Evolutionary conservation across 78 protist genomes (phyloP), one percentile per base, ranked within the genome.

Genomic region (Dictyostelium capitatum): DNA sequence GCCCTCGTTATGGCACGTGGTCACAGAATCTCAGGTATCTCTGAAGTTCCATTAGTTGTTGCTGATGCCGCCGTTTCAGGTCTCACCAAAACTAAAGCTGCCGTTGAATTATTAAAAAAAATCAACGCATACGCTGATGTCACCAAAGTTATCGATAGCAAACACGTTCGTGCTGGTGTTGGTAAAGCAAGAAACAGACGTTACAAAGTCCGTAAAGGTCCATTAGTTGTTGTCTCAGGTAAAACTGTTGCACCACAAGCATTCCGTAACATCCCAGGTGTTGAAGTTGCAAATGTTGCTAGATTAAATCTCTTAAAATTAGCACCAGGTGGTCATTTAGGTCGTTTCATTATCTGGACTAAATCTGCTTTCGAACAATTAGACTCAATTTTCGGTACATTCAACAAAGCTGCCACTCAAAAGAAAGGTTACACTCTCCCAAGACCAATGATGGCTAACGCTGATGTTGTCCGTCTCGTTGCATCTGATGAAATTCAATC

Each of bases 311-410:
- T 99, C 62, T 98, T 99, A 62, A 97, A 99, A 95, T 98, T 99
- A 78, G 99, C 99, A 79, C 99, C 99, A 41, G 99, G 99, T 91
- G 99, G 99, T 43, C 99, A 99, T 97, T 65, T 99, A 32, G 99
- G 99, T 90, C 98, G 99, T 83, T 98, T 99, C 96, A 51, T 98
- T 98, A 96, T 99, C 97, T 99, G 99, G 99, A 96, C 99, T 62
- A 80, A 98, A 95, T 81, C 89, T 57, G 99, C 99, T 64, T 98
- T 99, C 97, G 89, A 92, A 92, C 56, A 80, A 82, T 97, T 99
- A 51, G 98, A 98, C 95, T 1, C 14, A 20, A 12, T 97, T 96
- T 99, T 80, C 93, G 99, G 98, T 47, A 96, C 98, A 37, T 43
- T 56, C 59, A 1, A n/a, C 69, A 54, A 23, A 28, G 11, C 85